A percentile compares a stretch with the other conserved stretches of the same genome.
These are phyloP conservation scores for Pestalotiopsis fici DNA, from an alignment of 2,329 filamentous ascomycete genomes.

Conservation along the genomic window DNA sequence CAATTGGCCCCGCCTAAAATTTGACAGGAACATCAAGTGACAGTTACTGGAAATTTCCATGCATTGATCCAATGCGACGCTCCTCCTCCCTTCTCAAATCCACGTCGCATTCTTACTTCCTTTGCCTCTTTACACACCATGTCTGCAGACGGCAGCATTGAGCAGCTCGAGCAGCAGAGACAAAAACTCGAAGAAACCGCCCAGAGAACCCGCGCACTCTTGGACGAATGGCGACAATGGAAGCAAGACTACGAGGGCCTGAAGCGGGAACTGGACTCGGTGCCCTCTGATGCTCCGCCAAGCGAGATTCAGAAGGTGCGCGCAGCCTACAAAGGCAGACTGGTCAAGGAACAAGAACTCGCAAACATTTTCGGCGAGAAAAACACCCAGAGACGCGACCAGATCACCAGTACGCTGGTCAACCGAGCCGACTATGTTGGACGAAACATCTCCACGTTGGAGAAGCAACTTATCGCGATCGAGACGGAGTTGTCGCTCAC, in stretches of 20 bases:
- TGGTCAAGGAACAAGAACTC: slow-evolving; percentile 62
- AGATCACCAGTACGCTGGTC: slow-evolving; percentile 68
- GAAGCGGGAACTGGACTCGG: slow-evolving; percentile 73
- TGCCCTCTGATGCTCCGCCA: slow-evolving; percentile 48
- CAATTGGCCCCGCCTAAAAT: neutral
- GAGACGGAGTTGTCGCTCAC: slow-evolving; percentile 71
- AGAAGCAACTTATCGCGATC: slow-evolving; percentile 56
- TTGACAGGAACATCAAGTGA: neutral
- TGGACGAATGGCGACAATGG: slow-evolving; percentile 88
- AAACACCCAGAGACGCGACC: slow-evolving; percentile 53
- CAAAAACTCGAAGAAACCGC: slow-evolving; percentile 76
- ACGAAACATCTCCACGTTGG: slow-evolving; percentile 72
- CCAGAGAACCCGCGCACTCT: slow-evolving; percentile 69
- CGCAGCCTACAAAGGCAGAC: slow-evolving; percentile 60
- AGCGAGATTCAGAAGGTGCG: slow-evolving; percentile 60
- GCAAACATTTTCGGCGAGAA: slow-evolving; percentile 48
- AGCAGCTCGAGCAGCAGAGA: slow-evolving; percentile 74
- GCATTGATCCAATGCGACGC: neutral
- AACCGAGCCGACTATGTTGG: slow-evolving; percentile 87
- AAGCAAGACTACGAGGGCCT: slow-evolving; percentile 90
- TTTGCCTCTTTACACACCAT: slow-evolving; percentile 25
- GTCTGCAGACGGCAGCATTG: slow-evolving; percentile 53
- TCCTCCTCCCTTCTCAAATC: neutral
- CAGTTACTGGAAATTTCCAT: neutral
- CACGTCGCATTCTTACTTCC: neutral